Evolutionary conservation across 2,329 filamentous ascomycete species (phyloP), one percentile per base, ranked within the genome.

Genomic region (Zymoseptoria passerinii): DNA sequence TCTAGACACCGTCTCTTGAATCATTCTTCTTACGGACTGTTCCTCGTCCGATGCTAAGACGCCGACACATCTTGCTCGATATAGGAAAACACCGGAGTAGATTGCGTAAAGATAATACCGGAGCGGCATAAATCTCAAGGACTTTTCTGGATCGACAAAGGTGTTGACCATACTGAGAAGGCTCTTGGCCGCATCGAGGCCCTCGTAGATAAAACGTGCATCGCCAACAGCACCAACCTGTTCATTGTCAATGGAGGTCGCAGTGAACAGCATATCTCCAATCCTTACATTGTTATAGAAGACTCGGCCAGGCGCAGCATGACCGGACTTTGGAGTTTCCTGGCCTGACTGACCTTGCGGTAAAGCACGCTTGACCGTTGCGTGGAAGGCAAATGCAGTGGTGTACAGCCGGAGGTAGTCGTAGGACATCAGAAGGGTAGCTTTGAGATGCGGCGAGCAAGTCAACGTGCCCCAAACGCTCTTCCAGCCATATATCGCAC

Each of bases 301-400:
- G 8, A 78, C 74, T 28, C 60, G 54, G 9, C 60, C 60, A 1
- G 65, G 65, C 28, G 56, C 58, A 6, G 63, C 56, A 52, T 66
- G 64, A 1, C 58, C 53, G 10, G 60, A 59, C 40, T 61, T 61
- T 55, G 63, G 54, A 19, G 54, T 63, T 23, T 67, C 61, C 48
- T 63, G 63, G 7, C 57, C 55, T 53, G 64, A 60, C 44, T 66
- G 66, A 7, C 66, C 66, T 53, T 70, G 66, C 6, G 75, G 74
- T 0, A 77, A 63, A 13, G 75, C 75, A 29, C 76, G 73, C 23
- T 77, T 75, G 20, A 81, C 83, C 0, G 85, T 87, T 2, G 87
- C 86, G 68, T 90, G 87, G 64, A 89, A 89, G 1, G 86, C 87
- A 67, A 89, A 90, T 0, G 87, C 86, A 59, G 88, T 89, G 53